Percentiles rank a stretch among this genome's conserved stretches.
These are phyloP conservation scores for Cladorrhinum samala DNA, from an alignment of 495 filamentous ascomycete species.

Conservation along the genomic window DNA sequence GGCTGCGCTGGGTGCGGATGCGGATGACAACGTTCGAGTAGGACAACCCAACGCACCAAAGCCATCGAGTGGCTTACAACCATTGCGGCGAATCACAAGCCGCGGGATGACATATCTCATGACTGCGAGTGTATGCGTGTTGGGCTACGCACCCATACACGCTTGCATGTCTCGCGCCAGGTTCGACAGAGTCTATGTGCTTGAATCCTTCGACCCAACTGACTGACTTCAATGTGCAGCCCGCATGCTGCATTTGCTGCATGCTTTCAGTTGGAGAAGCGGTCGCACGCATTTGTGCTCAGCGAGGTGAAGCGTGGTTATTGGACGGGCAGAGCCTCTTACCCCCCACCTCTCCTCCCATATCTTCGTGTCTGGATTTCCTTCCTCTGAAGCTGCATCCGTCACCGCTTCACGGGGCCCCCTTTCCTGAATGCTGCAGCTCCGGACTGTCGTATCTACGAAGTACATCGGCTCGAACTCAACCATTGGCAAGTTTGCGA, in stretches of 20 bases:
- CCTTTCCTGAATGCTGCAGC: not conserved
- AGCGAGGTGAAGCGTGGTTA: not conserved
- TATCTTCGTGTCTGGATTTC: not conserved
- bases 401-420: not conserved
- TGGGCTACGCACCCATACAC: no score
- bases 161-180: not conserved
- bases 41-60: not conserved
- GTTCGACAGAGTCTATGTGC: not conserved
- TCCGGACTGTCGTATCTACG: not conserved
- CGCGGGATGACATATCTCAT: not conserved
- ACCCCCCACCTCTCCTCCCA: not conserved
- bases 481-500: no score
- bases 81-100: not conserved
- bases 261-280: not conserved
- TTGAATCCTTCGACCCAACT: not conserved
- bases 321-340: slow-evolving; percentile 8
- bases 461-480: not conserved
- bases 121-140: not conserved
- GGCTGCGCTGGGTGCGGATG: not conserved
- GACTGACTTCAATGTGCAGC: not conserved
- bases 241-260: not conserved
- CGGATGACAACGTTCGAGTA: not conserved
- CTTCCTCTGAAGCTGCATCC: not conserved
- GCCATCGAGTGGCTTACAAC: not conserved
- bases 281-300: not conserved